Evolutionary conservation across 163 green algal genomes (phyloP), one percentile per base, ranked within the genome.

Genomic region (Chlorella variabilis): DNA sequence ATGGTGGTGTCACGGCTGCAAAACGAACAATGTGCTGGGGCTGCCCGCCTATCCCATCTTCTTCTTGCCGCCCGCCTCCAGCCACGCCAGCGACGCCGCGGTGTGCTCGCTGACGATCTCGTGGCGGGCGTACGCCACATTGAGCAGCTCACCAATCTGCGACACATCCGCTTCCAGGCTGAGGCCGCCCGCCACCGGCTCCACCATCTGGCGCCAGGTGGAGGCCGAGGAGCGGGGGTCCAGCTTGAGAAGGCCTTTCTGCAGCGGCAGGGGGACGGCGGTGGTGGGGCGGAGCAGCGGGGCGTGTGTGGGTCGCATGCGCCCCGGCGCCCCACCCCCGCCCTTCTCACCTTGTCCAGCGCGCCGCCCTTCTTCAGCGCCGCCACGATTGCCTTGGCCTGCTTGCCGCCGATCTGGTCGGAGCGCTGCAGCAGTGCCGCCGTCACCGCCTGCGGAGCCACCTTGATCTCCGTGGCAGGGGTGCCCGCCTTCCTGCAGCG

Each of bases 61-160:
- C 9, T 15, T 23, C 63, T 82, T 75, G 33, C 76, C 76, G 17
- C 77, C 66, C 15, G 49, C 51, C 51, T 75, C 77, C 4, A 83
- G 77, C 66, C 66, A 83, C 7, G 54, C 38, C 36, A 83, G 77
- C 23, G 51, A 23, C n/a, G 56, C 77, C 0, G 48, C 49, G 1
- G 39, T 59, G 51, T 49, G 38, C 49, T 83, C 77, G 20, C 45
- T 54, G 17, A 77, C 21, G 18, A 83, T 39, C 49, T 83, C 77
- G 51, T 83, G 70, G 27, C 48, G 31, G 8, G 70, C 70, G 6
- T 25, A 77, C 29, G 48, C 48, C 29, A 77, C 23, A 33, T 77
- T 77, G 31, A 77, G 70, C 70, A 77, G 70, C 70, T 77, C 70
- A 17, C 20, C 27, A 4, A 67, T 9, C 8, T 67, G 59, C 20